Conservation (phyloP, 2,329 filamentous ascomycete species). For the Ophidiomyces ophidiicola region DNA sequence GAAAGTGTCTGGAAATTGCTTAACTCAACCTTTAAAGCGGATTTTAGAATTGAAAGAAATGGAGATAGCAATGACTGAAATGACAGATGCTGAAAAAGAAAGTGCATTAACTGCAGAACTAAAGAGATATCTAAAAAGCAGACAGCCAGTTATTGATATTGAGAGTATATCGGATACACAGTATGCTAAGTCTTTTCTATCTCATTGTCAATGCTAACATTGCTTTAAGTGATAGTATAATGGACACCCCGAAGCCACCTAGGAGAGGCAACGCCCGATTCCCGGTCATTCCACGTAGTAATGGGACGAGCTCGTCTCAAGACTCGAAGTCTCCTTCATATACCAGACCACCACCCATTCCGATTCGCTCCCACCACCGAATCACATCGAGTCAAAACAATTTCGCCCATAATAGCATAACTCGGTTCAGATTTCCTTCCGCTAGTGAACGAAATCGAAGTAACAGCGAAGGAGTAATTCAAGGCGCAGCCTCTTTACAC, state of each 20-base stretch:
- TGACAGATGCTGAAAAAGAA: slow-evolving; percentile 49
- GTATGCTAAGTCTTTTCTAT: slow-evolving; percentile 18
- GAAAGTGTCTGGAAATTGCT: slow-evolving; percentile 78
- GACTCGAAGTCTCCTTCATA: slow-evolving; percentile 57
- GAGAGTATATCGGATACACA: slow-evolving; percentile 35
- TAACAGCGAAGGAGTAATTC: slow-evolving; percentile 49
- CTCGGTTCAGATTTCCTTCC: slow-evolving; percentile 34
- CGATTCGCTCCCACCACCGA: slow-evolving; percentile 68
- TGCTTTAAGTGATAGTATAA: slow-evolving; percentile 51
- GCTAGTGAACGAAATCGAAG: slow-evolving; percentile 50
- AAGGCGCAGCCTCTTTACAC: slow-evolving; percentile 34
- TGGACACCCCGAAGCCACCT: slow-evolving; percentile 64
- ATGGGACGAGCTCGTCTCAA: slow-evolving; percentile 53
- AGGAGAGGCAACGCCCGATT: slow-evolving; percentile 47
- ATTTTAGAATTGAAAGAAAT: slow-evolving; percentile 54
- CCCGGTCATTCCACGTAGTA: slow-evolving; percentile 44
- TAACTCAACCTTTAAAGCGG: slow-evolving; percentile 65
- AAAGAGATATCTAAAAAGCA: slow-evolving; percentile 45
- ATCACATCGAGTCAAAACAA: slow-evolving; percentile 34
- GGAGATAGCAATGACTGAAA: slow-evolving; percentile 45
- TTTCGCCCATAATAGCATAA: slow-evolving; percentile 47
- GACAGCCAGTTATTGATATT: slow-evolving; percentile 31
- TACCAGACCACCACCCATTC: slow-evolving; percentile 61
- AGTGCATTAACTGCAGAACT: slow-evolving; percentile 48
- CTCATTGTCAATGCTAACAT: background rate